phyloP scores from a whole-genome alignment of 148 eudicot species.

The Rhododendron molle region DNA sequence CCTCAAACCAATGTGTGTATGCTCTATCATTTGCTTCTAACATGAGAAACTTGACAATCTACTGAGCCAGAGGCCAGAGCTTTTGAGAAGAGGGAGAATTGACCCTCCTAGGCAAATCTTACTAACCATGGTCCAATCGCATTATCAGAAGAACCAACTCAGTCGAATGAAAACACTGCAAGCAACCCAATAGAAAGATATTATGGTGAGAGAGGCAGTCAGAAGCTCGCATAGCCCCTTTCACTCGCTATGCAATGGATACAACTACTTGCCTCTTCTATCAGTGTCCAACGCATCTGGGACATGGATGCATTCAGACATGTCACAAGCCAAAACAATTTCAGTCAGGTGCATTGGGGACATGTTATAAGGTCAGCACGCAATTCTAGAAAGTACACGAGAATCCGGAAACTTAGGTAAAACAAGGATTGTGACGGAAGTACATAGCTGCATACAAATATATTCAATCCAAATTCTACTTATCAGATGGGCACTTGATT shows the following conservation, averaged over 20 bases:
- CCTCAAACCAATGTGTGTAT: neutral
- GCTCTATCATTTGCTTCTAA: neutral
- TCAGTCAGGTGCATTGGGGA: neutral
- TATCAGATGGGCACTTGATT: neutral
- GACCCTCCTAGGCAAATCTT: neutral
- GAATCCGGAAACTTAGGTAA: neutral
- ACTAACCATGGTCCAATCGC: neutral
- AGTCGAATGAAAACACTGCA: neutral
- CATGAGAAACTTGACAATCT: neutral
- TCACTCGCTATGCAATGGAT: neutral
- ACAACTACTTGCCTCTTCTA: neutral
- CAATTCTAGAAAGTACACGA: neutral
- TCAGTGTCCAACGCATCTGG: neutral
- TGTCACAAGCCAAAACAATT: neutral
- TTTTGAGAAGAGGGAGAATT: neutral
- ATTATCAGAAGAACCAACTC: neutral
- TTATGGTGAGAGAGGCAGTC: neutral
- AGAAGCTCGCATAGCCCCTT: neutral
- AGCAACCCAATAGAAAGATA: neutral
- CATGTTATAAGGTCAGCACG: neutral
- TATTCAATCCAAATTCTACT: neutral
- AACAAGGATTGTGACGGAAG: neutral
- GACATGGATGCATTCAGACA: neutral
- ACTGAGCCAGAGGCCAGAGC: neutral
- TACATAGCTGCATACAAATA: neutral